Evolutionary conservation across 1,284 basidiomycete species (phyloP), one percentile per base, ranked within the genome.

Genomic region (Cystobasidiaceae sp.): DNA sequence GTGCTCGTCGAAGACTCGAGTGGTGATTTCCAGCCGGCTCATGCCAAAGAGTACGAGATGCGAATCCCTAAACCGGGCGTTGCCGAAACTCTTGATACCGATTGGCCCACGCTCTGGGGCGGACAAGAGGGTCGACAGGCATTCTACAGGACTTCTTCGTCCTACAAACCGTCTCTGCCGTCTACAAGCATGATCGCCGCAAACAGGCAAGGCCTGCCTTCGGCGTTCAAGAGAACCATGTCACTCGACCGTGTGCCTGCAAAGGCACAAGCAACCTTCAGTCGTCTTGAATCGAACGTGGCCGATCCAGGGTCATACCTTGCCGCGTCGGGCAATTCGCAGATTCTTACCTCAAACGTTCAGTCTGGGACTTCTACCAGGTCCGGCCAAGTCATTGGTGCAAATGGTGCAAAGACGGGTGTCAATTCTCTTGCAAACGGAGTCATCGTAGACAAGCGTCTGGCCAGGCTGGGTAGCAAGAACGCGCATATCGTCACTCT

Each of bases 251-350:
- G 5, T 8, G 13, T 9, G 28, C 17, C 41, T 25, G 30, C 23
- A 11, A 11, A 13, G 27, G 34, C 43, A 9, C 9, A 9, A 25
- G 25, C 37, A 30, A 37, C 30, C 43, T 46, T 27, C n/a, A 33
- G 27, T 21, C 28, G 28, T 13, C 27, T 30, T 27, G 43, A 19
- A 19, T 65, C 11, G 37, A 66, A 57, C 61, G 50, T 56, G 4
- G 28, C 66, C 66, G 8, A 69, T 57, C 67, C 64, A 66, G 11
- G 58, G 59, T 21, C 70, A 60, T 68, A 58, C 50, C 50, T 55
- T 67, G 90, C 91, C 49, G 93, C 93, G 3, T 96, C 93, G 1
- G 93, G 93, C 17, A 98, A 99, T 78, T 94, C 90, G 70, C 90
- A 97, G 52, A 83, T 85, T 44, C 86, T 97, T 74, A 93, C 94